These are phyloP conservation scores for Myriosclerotinia duriaeana DNA, from an alignment of 2,329 filamentous ascomycete species.

Conservation along the genomic window DNA sequence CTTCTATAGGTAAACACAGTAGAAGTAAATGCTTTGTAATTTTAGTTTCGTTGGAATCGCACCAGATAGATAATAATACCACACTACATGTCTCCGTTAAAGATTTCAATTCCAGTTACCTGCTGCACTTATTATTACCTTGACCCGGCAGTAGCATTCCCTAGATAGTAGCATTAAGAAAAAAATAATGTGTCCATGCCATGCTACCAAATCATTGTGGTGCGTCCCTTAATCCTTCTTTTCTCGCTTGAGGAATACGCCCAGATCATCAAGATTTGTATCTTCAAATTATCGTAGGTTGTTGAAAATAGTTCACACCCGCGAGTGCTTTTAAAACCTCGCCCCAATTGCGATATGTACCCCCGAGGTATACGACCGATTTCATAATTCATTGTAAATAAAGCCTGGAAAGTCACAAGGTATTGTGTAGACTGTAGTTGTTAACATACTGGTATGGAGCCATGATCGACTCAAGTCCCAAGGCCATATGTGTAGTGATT, in stretches of 20 bases:
- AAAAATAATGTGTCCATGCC: slow-evolving; percentile 2
- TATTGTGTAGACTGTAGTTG: not conserved
- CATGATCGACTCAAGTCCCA: not conserved
- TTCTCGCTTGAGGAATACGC: slow-evolving; percentile 8
- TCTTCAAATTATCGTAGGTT: not conserved
- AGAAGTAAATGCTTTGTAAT: slow-evolving; percentile 6
- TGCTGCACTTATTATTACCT: slow-evolving; percentile 8
- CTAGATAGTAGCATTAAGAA: slow-evolving; percentile 17
- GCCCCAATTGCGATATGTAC: not conserved
- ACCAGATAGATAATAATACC: slow-evolving; percentile 12
- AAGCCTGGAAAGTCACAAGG: not conserved
- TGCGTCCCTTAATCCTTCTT: not conserved
- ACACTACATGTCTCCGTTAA: slow-evolving; percentile 10
- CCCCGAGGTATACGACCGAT: not conserved
- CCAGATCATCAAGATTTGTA: not conserved
- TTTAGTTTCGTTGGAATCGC: slow-evolving; percentile 15
- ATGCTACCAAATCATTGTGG: slow-evolving; percentile 8
- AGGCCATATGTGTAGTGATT: not conserved
- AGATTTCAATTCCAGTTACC: slow-evolving; percentile 8
- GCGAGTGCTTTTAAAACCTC: not conserved
- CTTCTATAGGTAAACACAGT: not conserved
- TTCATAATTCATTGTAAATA: not conserved
- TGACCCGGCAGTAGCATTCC: slow-evolving; percentile 6
- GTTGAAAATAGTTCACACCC: not conserved
- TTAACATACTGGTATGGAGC: not conserved